These are phyloP conservation scores for Pythium phragmiticola DNA, from an alignment of 352 stramenopile genomes.

Conservation along the genomic window DNA sequence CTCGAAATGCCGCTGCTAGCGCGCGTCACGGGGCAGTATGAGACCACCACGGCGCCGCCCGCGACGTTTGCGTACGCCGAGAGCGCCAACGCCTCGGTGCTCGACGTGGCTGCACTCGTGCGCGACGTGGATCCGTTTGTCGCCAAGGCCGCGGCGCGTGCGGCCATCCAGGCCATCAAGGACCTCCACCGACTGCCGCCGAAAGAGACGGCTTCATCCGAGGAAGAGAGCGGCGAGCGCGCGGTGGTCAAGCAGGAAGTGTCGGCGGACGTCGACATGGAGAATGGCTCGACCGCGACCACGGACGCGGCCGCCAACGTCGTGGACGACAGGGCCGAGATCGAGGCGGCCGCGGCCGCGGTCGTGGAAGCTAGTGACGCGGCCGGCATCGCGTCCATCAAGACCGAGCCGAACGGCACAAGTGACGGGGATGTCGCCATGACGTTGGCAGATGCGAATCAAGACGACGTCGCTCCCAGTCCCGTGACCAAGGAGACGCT, in stretches of 20 bases:
- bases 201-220: neutral
- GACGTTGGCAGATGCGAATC: neutral
- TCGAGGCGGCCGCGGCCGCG: constrained; percentile 39
- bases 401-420: constrained; percentile 15
- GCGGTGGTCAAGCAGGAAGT: constrained; percentile 5
- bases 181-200: constrained; percentile 56
- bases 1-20: constrained; percentile 65
- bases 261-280: constrained; percentile 18
- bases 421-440: constrained; percentile 42
- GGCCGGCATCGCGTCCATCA: constrained; percentile 38
- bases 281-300: constrained; percentile 7
- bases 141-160: constrained; percentile 64
- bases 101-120: constrained; percentile 55
- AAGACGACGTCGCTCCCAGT: neutral
- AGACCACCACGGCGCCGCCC: constrained; percentile 12
- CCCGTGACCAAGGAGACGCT: constrained; percentile 48
- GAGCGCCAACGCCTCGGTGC: constrained; percentile 49
- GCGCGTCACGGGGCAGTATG: constrained; percentile 15
- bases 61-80: constrained; percentile 43
- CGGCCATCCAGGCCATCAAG: constrained; percentile 60
- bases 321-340: constrained; percentile 15
- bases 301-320: neutral
- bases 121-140: constrained; percentile 66
- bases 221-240: neutral
- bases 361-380: constrained; percentile 39